Evolutionary conservation across 768 basidiomycete genomes (phyloP).

Genomic region (Auricularia heimuer): DNA sequence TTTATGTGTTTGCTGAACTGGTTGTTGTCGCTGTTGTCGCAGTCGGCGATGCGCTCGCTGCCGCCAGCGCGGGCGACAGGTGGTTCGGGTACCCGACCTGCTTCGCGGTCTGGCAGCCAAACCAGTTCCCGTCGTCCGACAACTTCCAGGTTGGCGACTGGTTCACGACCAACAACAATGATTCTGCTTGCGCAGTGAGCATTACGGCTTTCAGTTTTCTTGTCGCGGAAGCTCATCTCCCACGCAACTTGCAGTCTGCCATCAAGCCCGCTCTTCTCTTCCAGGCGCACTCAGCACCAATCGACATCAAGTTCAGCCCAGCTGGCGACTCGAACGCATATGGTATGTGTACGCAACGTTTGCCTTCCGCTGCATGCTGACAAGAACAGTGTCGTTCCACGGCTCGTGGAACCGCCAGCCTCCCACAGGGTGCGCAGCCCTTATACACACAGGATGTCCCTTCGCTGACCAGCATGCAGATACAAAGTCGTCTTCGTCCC

Average conservation of each 20-base stretch:
- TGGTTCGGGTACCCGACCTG: neutral
- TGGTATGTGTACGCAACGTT: neutral
- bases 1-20: neutral
- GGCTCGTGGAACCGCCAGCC: constrained; percentile 7
- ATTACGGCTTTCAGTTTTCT: neutral
- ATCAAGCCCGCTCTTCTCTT: neutral
- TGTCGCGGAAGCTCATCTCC: neutral
- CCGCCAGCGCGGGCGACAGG: neutral
- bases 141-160: neutral
- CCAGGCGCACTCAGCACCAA: constrained; percentile 5
- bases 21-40: too few species aligned
- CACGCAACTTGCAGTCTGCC: neutral
- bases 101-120: neutral
- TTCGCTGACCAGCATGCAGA: too few species aligned
- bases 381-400: constrained; percentile 2
- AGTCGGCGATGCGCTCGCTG: neutral
- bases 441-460: too few species aligned
- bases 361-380: neutral
- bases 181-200: neutral
- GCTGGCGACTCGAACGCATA: neutral
- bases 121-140: neutral
- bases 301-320: constrained; percentile 4
- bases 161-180: neutral
- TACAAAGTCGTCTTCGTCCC: constrained; percentile 3
- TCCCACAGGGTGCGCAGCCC: neutral